Percentiles rank a stretch among this genome's conserved stretches.
Conservation (phyloP, 257 asterid genomes). For the Solanum bukasovii region DNA sequence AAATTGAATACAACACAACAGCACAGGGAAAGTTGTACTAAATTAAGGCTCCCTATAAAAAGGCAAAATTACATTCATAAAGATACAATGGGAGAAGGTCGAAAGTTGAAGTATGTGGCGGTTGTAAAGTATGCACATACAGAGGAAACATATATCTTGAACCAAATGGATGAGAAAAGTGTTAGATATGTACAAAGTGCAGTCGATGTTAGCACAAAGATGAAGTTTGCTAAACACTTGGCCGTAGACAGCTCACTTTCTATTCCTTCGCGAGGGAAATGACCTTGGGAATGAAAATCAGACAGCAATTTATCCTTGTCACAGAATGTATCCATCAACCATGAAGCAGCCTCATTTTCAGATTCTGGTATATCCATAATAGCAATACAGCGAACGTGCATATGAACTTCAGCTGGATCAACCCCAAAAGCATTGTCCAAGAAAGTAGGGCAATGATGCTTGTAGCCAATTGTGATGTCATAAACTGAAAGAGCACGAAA, state of each 20-base stretch:
- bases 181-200: constrained; percentile 46
- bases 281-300: constrained; percentile 45
- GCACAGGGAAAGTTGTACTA: neutral
- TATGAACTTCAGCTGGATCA: constrained; percentile 87
- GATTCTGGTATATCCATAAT: constrained; percentile 43
- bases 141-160: constrained; percentile 52
- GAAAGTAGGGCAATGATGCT: constrained; percentile 60
- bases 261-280: constrained; percentile 54
- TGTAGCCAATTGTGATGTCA: constrained; percentile 80
- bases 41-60: neutral
- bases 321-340: constrained; percentile 64
- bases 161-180: constrained; percentile 64
- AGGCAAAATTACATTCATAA: constrained; percentile 1
- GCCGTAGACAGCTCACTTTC: constrained; percentile 45
- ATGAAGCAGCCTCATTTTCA: constrained; percentile 38
- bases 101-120: constrained; percentile 49
- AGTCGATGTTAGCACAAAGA: constrained; percentile 43
- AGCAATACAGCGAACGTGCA: constrained; percentile 50
- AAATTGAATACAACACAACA: neutral
- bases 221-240: constrained; percentile 42
- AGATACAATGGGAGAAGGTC: constrained; percentile 46
- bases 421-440: constrained; percentile 77
- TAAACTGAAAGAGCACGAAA: constrained; percentile 41
- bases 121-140: constrained; percentile 48
- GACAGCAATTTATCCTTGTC: constrained; percentile 62